These are phyloP conservation scores for Lachnellula cervina DNA, from an alignment of 2,329 filamentous ascomycete species.

Conservation along the genomic window DNA sequence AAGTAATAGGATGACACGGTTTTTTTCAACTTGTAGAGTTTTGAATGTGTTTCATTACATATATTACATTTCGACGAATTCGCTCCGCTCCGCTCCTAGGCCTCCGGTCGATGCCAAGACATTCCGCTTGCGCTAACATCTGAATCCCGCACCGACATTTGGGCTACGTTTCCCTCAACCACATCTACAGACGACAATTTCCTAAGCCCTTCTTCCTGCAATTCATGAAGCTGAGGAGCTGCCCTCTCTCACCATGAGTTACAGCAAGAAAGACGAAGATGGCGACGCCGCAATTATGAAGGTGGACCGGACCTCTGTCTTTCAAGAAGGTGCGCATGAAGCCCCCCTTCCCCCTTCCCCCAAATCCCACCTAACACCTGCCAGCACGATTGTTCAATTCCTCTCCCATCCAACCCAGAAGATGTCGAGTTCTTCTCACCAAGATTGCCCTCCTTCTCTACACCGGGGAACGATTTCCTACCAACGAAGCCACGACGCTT, in stretches of 20 bases:
- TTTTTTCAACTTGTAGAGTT: too few species aligned
- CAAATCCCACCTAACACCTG: slow-evolving; percentile 35
- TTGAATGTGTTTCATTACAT: too few species aligned
- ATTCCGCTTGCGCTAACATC: background rate
- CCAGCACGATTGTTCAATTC: slow-evolving; percentile 95
- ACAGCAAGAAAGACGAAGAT: slow-evolving; percentile 99
- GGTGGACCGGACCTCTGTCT: slow-evolving; percentile 95
- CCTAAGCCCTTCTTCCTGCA: slow-evolving; percentile 14
- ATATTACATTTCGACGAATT: too few species aligned
- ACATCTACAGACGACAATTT: background rate
- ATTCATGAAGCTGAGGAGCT: slow-evolving; percentile 34
- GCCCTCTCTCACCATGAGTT: slow-evolving; percentile 65
- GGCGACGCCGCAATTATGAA: slow-evolving; percentile 89
- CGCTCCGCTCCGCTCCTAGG: background rate
- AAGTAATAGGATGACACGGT: too few species aligned
- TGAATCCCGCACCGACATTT: background rate
- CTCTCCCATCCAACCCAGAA: slow-evolving; percentile 91
- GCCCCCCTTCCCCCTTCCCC: slow-evolving; percentile 24
- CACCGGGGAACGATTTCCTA: slow-evolving; percentile 94
- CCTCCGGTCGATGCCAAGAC: background rate
- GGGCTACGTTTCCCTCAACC: slow-evolving; percentile 8
- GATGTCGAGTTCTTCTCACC: slow-evolving; percentile 94
- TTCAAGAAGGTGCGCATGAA: slow-evolving; percentile 77
- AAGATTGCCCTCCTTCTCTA: slow-evolving; percentile 96
- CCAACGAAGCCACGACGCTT: slow-evolving; percentile 92